Evolutionary conservation across 495 filamentous ascomycete genomes (phyloP), one percentile per base, ranked within the genome.

Genomic region (Hamigera avellanea): DNA sequence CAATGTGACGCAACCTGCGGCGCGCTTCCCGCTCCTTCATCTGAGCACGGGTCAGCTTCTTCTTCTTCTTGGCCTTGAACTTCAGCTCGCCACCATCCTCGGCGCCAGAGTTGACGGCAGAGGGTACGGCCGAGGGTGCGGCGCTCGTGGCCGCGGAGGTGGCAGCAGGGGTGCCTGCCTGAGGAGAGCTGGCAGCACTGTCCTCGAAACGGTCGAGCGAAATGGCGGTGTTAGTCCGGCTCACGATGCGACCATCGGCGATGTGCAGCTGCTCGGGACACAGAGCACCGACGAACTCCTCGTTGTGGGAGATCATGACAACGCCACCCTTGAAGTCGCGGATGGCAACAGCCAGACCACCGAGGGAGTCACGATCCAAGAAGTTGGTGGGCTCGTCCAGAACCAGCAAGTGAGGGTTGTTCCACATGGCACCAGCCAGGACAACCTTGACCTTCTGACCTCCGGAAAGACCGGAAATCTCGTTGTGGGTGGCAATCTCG

Each of bases 361-460:
- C 91, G 7, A 98, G 79, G 0, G 86, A 93, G 64, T 98, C 93
- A 47, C 91, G 86, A 48, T 98, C 91, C 64, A 98, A 76, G 73
- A 95, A 98, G 70, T 98, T 98, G 61, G 91, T 96, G 19, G 91
- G 91, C 64, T 98, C 91, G 75, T 98, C 91, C 12, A 98, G 81
- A 13, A 98, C 91, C 34, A 98, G 76, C 42, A 98, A 66, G 67
- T 98, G 91, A 0, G 91, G 91, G 68, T 95, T 96, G 63, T 94
- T 94, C 91, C 88, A 94, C 86, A 95, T 91, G 42, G 85, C 85
- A 46, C 83, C 86, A n/a, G 91, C 89, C 32, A 98, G 75, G 32
- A 98, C 91, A 30, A 98, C 91, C 73, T 98, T 98, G 62, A 98
- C 91, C 64, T 98, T 98, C 56, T 98, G 91, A n/a, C 91, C 91